phyloP scores from a whole-genome alignment of 345 rosid species.

The Populus pruinosa region DNA sequence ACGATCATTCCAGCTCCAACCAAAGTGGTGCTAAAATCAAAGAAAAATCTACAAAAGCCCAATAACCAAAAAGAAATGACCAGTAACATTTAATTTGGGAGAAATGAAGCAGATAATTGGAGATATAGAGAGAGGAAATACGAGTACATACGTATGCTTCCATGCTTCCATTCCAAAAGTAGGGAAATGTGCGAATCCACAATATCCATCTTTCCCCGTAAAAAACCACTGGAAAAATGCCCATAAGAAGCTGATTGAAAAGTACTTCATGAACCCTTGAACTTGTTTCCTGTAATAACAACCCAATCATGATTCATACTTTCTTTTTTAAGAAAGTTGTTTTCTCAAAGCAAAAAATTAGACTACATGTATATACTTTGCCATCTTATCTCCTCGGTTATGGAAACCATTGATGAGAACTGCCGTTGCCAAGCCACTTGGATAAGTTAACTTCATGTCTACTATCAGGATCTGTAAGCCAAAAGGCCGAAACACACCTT shows the following conservation, averaged over 20 bases:
- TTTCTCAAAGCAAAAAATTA: neutral
- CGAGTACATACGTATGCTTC: constrained; percentile 64
- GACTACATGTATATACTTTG: constrained; percentile 39
- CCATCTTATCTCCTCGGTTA: constrained; percentile 65
- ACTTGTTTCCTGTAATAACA: constrained; percentile 64
- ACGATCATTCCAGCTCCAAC: constrained; percentile 97
- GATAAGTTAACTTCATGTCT: constrained; percentile 79
- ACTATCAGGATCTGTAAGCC: constrained; percentile 66
- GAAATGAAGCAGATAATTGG: neutral
- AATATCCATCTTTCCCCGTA: constrained; percentile 44
- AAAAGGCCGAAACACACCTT: neutral
- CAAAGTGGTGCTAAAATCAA: constrained; percentile 77
- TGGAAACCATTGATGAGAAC: constrained; percentile 97
- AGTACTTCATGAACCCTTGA: constrained; percentile 63
- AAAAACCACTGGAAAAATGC: constrained; percentile 91
- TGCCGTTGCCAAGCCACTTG: constrained; percentile 91
- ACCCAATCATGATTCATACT: neutral
- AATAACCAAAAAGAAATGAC: neutral
- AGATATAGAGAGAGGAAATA: neutral
- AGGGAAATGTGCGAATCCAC: constrained; percentile 86
- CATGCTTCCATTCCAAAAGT: constrained; percentile 80
- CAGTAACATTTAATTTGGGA: neutral
- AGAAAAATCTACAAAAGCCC: constrained; percentile 56
- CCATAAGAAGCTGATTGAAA: constrained; percentile 83
- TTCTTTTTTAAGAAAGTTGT: too few relatives aligned